Conservation (phyloP, 495 filamentous ascomycete species). For the Lentithecium fluviatile region DNA sequence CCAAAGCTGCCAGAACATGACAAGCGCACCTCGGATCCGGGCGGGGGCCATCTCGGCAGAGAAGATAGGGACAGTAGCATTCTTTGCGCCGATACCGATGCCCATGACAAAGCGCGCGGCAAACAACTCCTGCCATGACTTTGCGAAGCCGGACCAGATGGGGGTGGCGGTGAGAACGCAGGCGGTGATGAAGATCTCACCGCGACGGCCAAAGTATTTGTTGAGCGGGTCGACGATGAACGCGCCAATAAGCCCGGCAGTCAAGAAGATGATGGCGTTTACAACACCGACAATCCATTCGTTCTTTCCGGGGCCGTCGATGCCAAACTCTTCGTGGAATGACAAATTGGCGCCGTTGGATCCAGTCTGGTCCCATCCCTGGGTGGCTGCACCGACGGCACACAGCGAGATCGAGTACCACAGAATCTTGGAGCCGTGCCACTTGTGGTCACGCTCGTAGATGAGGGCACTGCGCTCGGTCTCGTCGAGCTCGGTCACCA, state of each 20-base stretch:
- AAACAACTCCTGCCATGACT: slow-evolving; percentile 56
- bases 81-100: slow-evolving; percentile 61
- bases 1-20: slow-evolving; percentile 63
- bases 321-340: slow-evolving; percentile 33
- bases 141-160: slow-evolving; percentile 47
- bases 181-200: slow-evolving; percentile 52
- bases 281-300: slow-evolving; percentile 49
- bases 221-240: slow-evolving; percentile 55
- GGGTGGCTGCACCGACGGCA: slow-evolving; percentile 38
- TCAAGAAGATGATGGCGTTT: slow-evolving; percentile 54
- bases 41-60: slow-evolving; percentile 58
- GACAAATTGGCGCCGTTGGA: slow-evolving; percentile 43
- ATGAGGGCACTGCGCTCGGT: slow-evolving; percentile 47
- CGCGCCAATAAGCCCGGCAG: slow-evolving; percentile 43
- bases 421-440: slow-evolving; percentile 55
- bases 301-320: slow-evolving; percentile 39
- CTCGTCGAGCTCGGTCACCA: slow-evolving; percentile 48
- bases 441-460: slow-evolving; percentile 46
- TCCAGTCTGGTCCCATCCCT: slow-evolving; percentile 39
- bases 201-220: slow-evolving; percentile 54
- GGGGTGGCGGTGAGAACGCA: slow-evolving; percentile 51
- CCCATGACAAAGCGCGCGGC: slow-evolving; percentile 60
- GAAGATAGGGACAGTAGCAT: slow-evolving; percentile 58
- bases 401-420: slow-evolving; percentile 55
- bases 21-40: slow-evolving; percentile 58